phyloP scores from a whole-genome alignment of 2,329 filamentous ascomycete genomes.

The Botrytis deweyae region DNA sequence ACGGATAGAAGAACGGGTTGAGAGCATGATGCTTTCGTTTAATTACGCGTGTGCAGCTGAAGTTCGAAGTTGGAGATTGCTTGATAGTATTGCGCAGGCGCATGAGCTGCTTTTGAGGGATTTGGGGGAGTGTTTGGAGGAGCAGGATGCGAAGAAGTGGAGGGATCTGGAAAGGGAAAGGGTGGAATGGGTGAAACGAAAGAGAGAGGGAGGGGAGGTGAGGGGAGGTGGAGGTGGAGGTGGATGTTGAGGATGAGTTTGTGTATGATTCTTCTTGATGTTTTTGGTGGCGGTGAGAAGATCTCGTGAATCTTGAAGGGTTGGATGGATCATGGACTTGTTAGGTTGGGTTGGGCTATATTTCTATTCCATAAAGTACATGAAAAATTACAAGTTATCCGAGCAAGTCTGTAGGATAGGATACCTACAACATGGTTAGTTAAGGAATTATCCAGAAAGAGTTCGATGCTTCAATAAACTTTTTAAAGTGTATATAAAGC shows the following conservation, averaged over 20 bases:
- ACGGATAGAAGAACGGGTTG: too few relatives aligned
- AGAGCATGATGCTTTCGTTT: too few relatives aligned
- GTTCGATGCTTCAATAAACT: background rate
- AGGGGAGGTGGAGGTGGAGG: too few relatives aligned
- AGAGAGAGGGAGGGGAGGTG: too few relatives aligned
- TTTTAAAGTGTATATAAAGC: rapidly evolving
- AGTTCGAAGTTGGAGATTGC: too few relatives aligned
- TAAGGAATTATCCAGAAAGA: background rate
- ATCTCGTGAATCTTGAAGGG: too few relatives aligned
- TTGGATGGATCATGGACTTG: too few relatives aligned
- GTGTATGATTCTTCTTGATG: background rate
- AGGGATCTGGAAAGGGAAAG: background rate
- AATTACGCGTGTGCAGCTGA: too few relatives aligned
- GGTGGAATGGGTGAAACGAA: background rate
- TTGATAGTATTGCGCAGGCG: background rate
- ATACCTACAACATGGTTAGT: background rate
- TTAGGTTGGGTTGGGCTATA: background rate
- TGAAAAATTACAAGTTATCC: background rate
- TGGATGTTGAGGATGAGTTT: too few relatives aligned
- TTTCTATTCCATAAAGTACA: rapidly evolving
- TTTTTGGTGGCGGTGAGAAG: background rate
- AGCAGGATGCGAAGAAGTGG: background rate
- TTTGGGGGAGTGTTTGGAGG: background rate
- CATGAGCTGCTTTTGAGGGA: background rate
- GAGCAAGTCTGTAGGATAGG: background rate